Evolutionary conservation across 106 monocot genomes (phyloP).

Genomic region (Dendrobium catenatum): DNA sequence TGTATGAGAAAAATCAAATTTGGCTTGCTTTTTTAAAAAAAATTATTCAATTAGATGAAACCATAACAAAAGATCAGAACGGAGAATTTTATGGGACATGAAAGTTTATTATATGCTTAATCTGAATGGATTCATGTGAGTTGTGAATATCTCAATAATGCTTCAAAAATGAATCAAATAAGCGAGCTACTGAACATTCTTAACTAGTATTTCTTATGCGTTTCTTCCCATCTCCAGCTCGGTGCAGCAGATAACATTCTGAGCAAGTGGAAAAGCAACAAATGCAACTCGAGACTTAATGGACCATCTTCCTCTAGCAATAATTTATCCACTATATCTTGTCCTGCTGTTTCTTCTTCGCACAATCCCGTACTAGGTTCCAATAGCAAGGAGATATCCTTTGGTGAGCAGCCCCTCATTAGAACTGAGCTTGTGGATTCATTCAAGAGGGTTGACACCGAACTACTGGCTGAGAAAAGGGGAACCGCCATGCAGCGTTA

Average conservation of each 20-base stretch:
- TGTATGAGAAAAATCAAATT: not conserved
- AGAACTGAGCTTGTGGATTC: constrained; percentile 22
- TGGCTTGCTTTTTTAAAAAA: too few species aligned
- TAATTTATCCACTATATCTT: not conserved
- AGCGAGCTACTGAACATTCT: not conserved
- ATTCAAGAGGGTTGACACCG: constrained; percentile 29
- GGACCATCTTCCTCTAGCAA: not conserved
- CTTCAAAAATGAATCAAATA: not conserved
- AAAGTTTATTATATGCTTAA: not conserved
- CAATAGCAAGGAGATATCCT: constrained; percentile 45
- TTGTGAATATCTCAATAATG: not conserved
- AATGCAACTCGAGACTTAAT: not conserved
- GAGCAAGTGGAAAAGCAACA: constrained; percentile 19
- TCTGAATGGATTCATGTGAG: not conserved
- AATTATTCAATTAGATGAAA: not conserved
- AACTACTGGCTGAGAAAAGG: constrained; percentile 73
- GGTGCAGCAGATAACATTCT: not conserved
- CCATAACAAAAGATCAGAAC: not conserved
- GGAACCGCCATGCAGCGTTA: constrained; percentile 93
- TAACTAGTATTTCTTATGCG: not conserved
- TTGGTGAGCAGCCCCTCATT: constrained; percentile 25
- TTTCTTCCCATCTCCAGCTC: constrained; percentile 10
- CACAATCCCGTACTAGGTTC: constrained; percentile 19
- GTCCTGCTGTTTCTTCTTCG: constrained; percentile 10
- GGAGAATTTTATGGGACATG: not conserved